Base-by-base conservation (phyloP, 305 asterid genomes). In the Fraxinus xanthoxyloides region DNA sequence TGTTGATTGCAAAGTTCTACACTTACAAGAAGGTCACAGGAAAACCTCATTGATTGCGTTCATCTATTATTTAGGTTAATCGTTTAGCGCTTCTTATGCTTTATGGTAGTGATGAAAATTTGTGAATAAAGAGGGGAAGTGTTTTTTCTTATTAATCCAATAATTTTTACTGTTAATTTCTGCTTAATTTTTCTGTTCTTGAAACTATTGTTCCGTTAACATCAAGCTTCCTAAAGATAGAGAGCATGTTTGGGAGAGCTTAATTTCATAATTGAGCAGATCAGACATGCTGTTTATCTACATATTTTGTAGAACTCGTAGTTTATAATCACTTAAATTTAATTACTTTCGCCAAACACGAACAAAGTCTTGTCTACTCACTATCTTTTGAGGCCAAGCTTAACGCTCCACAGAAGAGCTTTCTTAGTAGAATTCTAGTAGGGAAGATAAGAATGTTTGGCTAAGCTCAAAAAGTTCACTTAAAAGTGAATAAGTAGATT, bases 11-110 rank as follows among this genome's bases (percentile, higher is more conserved):
- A 1, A 79, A 79, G 59, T 79, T 76, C 69, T 83, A 89, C 80
- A 85, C 88, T 63, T 92, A 90, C 92, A 92, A 92, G 91, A 90
- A 90, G 82, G 89, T 87, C 17, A 84, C 84, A 2, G 81, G 8
- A 0, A 31, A 54, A 75, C 30, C 72, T 30, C 75, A 1, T 38
- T 81, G 81, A 75, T 59, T 59, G 15, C 3, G 32, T n/a, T 32
- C 9, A 31, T 67, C 28, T 23, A 77, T 48, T 0, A 38, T 36
- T 61, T 30, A 28, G 65, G 43, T 79, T 31, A 31, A 7, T 30
- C 8, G 46, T 30, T 77, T 26, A 32, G 78, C 32, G n/a, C 12
- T 24, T 40, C 6, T 31, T 77, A 54, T n/a, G 46, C 13, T 15
- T 13, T 51, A 54, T 34, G n/a, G n/a, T 54, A 19, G 5, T 0